phyloP scores from a whole-genome alignment of 129 eudicot species.

The Sambucus nigra region DNA sequence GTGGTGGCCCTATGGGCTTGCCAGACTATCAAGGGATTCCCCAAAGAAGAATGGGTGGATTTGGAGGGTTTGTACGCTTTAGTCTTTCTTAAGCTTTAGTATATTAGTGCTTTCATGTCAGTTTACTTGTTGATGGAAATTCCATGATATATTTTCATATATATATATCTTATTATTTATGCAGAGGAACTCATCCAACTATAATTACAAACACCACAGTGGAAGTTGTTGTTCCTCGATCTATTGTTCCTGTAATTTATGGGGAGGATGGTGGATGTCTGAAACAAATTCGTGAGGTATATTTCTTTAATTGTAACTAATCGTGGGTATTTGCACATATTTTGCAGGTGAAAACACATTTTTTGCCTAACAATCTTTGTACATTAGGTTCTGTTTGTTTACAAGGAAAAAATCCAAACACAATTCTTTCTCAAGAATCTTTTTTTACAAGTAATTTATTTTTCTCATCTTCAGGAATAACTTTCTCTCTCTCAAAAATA shows the following conservation, averaged over 20 bases:
- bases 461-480: background rate
- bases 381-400: background rate
- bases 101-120: background rate
- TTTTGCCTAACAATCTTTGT: background rate
- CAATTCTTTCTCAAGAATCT: too few species aligned
- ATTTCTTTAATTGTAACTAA: slow-evolving; percentile 3
- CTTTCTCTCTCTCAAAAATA: background rate
- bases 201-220: slow-evolving; percentile 78
- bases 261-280: slow-evolving; percentile 98
- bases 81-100: background rate
- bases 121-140: background rate
- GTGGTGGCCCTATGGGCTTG: slow-evolving; percentile 57
- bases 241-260: slow-evolving; percentile 77
- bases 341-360: background rate
- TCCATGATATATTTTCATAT: background rate
- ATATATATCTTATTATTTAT: background rate
- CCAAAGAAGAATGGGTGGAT: slow-evolving; percentile 70
- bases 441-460: too few species aligned
- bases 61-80: slow-evolving; percentile 62
- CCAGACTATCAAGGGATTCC: slow-evolving; percentile 66
- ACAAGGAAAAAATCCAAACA: too few species aligned
- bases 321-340: slow-evolving; percentile 2
- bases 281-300: slow-evolving; percentile 77
- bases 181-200: slow-evolving; percentile 57
- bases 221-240: slow-evolving; percentile 94